Evolutionary conservation across 371 early-diverging fungal species (phyloP).

Genomic region (Umbelopsis sp.): DNA sequence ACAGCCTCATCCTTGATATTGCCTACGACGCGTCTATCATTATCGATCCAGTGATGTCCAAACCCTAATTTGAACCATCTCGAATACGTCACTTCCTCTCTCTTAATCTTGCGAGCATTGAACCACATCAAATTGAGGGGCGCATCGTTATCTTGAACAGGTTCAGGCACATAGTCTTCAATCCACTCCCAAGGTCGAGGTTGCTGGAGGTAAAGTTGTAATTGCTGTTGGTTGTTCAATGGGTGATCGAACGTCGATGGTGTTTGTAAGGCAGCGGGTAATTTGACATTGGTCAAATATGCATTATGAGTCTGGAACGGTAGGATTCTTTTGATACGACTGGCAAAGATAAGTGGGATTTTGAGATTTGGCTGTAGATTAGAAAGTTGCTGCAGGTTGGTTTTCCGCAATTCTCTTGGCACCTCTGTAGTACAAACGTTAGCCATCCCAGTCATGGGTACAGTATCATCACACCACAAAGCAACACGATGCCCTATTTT

Average conservation of each 20-base stretch:
- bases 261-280: constrained; percentile 37
- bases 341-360: constrained; percentile 58
- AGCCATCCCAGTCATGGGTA: background rate
- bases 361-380: constrained; percentile 20
- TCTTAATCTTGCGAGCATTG: constrained; percentile 40
- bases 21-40: constrained; percentile 15
- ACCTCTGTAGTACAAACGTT: background rate
- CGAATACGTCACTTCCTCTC: constrained; percentile 40
- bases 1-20: constrained; percentile 10
- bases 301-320: constrained; percentile 64
- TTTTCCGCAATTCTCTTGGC: constrained; percentile 36
- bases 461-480: background rate
- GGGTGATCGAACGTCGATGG: constrained; percentile 29
- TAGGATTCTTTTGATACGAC: constrained; percentile 59
- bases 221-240: constrained; percentile 46
- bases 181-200: constrained; percentile 71
- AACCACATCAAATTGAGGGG: constrained; percentile 46
- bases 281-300: constrained; percentile 50
- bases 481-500: background rate
- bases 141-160: constrained; percentile 51
- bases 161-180: constrained; percentile 58
- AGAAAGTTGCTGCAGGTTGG: constrained; percentile 37
- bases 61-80: constrained; percentile 52
- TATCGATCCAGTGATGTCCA: constrained; percentile 22
- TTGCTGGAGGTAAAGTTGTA: constrained; percentile 45